These are phyloP conservation scores for Lentinula lateritia DNA, from an alignment of 768 basidiomycete genomes.

Conservation along the genomic window DNA sequence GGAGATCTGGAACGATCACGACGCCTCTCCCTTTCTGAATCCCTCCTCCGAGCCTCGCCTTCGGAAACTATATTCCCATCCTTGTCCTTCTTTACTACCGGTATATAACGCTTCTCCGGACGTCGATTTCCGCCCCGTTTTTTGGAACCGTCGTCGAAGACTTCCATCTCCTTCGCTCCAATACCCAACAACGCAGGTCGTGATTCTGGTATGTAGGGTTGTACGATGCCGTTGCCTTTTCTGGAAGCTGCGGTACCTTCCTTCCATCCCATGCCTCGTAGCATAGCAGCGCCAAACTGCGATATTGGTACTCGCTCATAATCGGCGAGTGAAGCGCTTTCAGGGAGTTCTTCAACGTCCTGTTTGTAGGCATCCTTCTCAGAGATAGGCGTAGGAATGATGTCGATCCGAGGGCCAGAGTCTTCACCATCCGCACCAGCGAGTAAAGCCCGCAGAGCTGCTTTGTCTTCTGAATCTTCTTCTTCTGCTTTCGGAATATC, in stretches of 20 bases:
- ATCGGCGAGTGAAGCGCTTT: conserved; percentile 71
- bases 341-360: conserved; percentile 78
- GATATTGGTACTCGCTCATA: conserved; percentile 89
- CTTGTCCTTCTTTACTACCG: conserved; percentile 69
- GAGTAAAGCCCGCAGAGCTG: conserved; percentile 75
- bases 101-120: conserved; percentile 76
- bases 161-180: conserved; percentile 85
- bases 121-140: conserved; percentile 41
- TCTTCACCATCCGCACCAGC: conserved; percentile 41
- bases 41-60: conserved; percentile 9
- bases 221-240: conserved; percentile 56
- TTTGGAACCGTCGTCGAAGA: conserved; percentile 61
- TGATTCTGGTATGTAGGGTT: conserved; percentile 78
- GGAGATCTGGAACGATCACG: conserved; percentile 34
- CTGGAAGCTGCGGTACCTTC: conserved; percentile 69
- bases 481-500: conserved; percentile 23
- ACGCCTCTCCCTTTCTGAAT: conserved; percentile 11
- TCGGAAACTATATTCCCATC: conserved; percentile 25
- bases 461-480: conserved; percentile 68
- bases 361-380: conserved; percentile 83
- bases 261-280: conserved; percentile 97
- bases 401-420: conserved; percentile 43
- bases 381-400: conserved; percentile 60
- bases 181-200: conserved; percentile 88
- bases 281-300: conserved; percentile 88